Evolutionary conservation across 345 rosid species (phyloP).

Genomic region (Citrus medica): DNA sequence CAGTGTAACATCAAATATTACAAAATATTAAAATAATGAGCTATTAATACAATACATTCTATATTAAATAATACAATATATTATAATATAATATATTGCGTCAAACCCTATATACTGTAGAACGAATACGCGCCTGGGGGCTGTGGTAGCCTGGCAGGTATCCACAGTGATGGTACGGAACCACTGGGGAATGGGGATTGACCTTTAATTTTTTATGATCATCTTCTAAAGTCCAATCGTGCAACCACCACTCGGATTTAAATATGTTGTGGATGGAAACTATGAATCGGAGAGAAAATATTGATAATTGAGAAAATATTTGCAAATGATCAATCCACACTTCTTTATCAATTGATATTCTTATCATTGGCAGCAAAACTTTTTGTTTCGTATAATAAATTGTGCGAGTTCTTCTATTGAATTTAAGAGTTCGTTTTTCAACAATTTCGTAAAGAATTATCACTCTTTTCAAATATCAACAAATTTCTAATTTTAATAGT

Average conservation of each 20-base stretch:
- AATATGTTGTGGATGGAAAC: neutral
- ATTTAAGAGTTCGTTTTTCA: neutral
- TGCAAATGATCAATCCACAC: neutral
- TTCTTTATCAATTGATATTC: neutral
- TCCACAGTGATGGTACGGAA: neutral
- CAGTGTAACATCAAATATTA: no score
- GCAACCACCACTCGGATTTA: neutral
- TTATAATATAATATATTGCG: no score
- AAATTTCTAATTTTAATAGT: no score
- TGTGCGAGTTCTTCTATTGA: neutral
- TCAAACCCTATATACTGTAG: no score
- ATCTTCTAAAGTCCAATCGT: neutral
- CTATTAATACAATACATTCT: no score
- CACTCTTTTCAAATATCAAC: no score
- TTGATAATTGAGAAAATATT: no score
- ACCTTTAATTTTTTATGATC: neutral
- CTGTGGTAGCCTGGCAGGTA: no score
- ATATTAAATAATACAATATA: no score
- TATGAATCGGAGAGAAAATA: neutral
- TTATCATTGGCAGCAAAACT: neutral
- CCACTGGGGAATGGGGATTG: neutral
- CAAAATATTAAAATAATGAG: no score
- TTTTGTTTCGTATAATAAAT: neutral
- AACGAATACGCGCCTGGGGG: neutral
- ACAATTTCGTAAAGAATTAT: no score